These are phyloP conservation scores for Myochromella boudieri DNA, from an alignment of 768 basidiomycete species.

Conservation along the genomic window DNA sequence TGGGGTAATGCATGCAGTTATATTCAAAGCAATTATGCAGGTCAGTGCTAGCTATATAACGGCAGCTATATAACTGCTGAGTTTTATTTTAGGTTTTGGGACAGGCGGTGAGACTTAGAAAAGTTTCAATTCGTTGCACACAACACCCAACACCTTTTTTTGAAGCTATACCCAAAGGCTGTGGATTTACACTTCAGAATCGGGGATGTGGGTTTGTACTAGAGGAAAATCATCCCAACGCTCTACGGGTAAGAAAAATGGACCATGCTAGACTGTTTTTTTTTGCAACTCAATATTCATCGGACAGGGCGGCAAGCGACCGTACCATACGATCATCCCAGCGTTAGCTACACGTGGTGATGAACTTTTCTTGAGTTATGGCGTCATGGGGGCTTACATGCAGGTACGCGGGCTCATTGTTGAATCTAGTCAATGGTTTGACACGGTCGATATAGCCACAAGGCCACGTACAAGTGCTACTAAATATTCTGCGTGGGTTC, in stretches of 20 bases:
- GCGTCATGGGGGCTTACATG: constrained; percentile 93
- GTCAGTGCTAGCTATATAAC: constrained; percentile 33
- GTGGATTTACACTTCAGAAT: constrained; percentile 97
- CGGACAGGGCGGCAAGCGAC: constrained; percentile 73
- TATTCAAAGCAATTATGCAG: constrained; percentile 87
- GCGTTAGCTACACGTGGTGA: constrained; percentile 76
- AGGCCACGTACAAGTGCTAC: constrained; percentile 92
- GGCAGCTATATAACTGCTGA: neutral
- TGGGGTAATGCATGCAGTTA: constrained; percentile 91
- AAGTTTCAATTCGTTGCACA: neutral
- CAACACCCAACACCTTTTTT: neutral
- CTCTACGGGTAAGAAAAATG: constrained; percentile 58
- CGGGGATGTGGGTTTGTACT: constrained; percentile 85
- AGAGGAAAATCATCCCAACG: constrained; percentile 81
- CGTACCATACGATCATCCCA: constrained; percentile 93
- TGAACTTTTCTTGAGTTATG: constrained; percentile 86
- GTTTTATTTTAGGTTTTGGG: constrained; percentile 66
- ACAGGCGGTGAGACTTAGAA: constrained; percentile 61
- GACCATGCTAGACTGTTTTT: neutral
- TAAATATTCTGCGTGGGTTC: constrained; percentile 88
- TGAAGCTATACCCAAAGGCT: constrained; percentile 85
- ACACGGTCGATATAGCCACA: no score
- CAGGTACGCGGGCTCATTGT: constrained; percentile 46
- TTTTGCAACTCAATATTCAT: neutral
- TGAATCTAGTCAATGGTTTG: neutral